Base-by-base conservation (phyloP, 139 green algal species). In the Pleodorina starrii region DNA sequence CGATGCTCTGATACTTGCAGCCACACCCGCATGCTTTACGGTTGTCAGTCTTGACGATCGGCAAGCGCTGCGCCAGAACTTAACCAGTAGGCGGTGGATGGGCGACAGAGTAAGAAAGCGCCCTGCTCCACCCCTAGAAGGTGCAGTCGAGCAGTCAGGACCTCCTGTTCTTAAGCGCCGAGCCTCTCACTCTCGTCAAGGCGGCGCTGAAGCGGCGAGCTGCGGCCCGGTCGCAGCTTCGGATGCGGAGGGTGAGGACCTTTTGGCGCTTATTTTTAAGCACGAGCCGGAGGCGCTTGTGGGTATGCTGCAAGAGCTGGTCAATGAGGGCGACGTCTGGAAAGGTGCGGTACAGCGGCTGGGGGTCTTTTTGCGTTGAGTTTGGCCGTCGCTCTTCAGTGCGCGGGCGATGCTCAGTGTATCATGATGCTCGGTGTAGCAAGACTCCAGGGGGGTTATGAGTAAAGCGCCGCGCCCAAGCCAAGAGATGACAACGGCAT, bases 321-420 rank as follows among this genome's bases (percentile, higher is more conserved):
- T 54, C 42, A 54, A 54, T 16, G 72, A 59, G 17, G 72, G 72
- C 21, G 72, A 80, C 42, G 72, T 80, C 40, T 80, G 72, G 72
- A 80, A 80, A 80, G 72, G 72, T 80, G n/a, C n/a, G n/a, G n/a
- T n/a, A 42, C 57, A n/a, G 57, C 57, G 19, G n/a, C n/a, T n/a
- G n/a, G n/a, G n/a, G n/a, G n/a, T n/a, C n/a, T n/a, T n/a, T n/a
- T n/a, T n/a, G n/a, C n/a, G n/a, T n/a, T n/a, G n/a, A n/a, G n/a
- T n/a, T n/a, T n/a, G n/a, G n/a, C n/a, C n/a, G n/a, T n/a, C n/a
- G n/a, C n/a, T n/a, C n/a, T n/a, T n/a, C n/a, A n/a, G n/a, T n/a
- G n/a, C n/a, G n/a, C n/a, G n/a, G n/a, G n/a, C n/a, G n/a, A n/a
- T n/a, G n/a, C n/a, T n/a, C n/a, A n/a, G n/a, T n/a, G n/a, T n/a